Base-by-base conservation (phyloP, 805 yeast genomes). In the Candida ipomoeae region DNA sequence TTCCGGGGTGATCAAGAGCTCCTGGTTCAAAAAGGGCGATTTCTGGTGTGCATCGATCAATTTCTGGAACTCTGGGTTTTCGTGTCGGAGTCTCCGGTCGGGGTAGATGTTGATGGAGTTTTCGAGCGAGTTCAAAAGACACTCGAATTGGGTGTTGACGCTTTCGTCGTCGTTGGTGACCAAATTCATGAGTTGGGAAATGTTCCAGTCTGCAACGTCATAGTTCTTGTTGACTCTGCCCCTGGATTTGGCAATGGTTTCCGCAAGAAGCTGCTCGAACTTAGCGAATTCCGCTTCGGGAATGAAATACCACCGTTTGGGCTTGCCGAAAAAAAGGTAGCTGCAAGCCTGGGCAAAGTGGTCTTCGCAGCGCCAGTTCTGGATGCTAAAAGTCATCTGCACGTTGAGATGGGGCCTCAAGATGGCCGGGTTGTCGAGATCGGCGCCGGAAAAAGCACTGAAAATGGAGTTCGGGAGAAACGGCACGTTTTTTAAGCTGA, bases 401-500 rank as follows among this genome's bases (percentile, higher is more conserved):
- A 83, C 68, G 41, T 74, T 73, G 35, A 82, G 46, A n/a, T 66
- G 63, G 0, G 88, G 74, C 18, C 61, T 65, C 3, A 75, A 58
- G 14, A 80, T 51, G 4, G 74, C 79, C 32, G 67, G 67, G 52
- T 77, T 79, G 46, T 73, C 71, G 41, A 74, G 46, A 46, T 78
- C 75, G 3, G 71, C 49, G 45, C 73, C 80, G 34, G 73, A 66
- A 5, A 71, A 62, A 0, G 68, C 71, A 2, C 73, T 70, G 23
- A 84, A 60, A 8, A 84, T 48, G 0, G 86, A 80, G 23, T 76
- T 66, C 2, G 79, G 78, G 35, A 70, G 62, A 5, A 75, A 56
- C 2, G 87, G 79, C 2, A 84, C 31, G 59, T 82, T 82, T 50
- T 78, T 75, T 44, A 84, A 61, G 54, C 83, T 82, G 86, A 88